Base-by-base conservation (phyloP, 2,329 filamentous ascomycete genomes). In the Diplodia scrobiculata region DNA sequence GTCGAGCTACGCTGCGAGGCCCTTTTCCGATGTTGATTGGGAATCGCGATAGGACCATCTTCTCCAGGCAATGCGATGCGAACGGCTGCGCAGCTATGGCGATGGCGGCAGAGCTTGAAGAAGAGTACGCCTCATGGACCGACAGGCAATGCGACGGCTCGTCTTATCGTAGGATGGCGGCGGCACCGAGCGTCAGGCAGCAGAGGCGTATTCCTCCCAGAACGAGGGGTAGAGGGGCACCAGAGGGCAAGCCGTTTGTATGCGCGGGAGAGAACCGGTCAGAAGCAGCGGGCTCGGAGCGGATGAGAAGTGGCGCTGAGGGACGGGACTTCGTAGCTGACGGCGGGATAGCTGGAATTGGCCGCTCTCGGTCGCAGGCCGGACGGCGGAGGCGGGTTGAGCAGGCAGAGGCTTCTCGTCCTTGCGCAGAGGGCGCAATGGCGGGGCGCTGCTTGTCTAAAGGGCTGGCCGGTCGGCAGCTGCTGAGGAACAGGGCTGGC, bases 21-120 rank as follows among this genome's bases (percentile, higher is more conserved):
- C 53, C 50, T 47, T 34, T 34, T 21, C 29, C 48, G 27, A 32
- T 51, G 55, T 32, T 25, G 36, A 55, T 14, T 48, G 47, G 36
- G 21, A 65, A 13, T 50, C 51, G 63, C 51, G 55, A 50, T 38
- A 50, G 36, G 38, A 48, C 38, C 63, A 65, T 65, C 55, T 65
- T 65, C 52, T 58, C 17, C 41, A 51, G 19, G 45, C 29, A 41
- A 36, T 34, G 34, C 10, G 50, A 48, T 36, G 51, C 21, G 48
- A 50, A 48, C 1, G 50, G 45, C 11, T 25, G 34, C 34, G 50
- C 29, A 19, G 25, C 41, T 54, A 59, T 9, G 29, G 45, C 58
- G 45, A 62, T 45, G 48, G 38, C 32, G 58, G 58, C 14, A 29
- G 14, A 25, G 27, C 27, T 38, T 29, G 38, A 50, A 9, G 45